These are phyloP conservation scores for Stagonosporopsis chrysanthemi DNA, from an alignment of 2,329 filamentous ascomycete genomes.

Conservation along the genomic window DNA sequence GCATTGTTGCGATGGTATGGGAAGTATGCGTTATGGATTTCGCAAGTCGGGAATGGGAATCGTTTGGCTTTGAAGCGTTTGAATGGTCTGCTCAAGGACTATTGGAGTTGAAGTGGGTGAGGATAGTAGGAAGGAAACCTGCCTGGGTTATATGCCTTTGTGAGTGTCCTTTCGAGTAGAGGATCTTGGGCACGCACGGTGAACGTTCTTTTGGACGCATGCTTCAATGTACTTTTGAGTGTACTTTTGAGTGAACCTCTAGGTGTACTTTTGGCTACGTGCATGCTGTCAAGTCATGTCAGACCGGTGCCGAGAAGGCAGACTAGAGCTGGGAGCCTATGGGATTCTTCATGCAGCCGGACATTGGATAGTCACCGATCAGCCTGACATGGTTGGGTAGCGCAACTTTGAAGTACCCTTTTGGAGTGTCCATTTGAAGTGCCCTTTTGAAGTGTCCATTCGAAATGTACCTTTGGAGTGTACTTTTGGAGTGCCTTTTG, in stretches of 20 bases:
- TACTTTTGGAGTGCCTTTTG: neutral
- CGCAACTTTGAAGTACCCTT: neutral
- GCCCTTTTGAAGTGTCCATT: neutral
- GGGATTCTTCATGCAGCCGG: neutral
- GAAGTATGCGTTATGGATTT: neutral
- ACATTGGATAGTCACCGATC: neutral
- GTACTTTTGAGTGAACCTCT: neutral
- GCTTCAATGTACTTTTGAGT: neutral
- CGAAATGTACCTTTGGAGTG: neutral
- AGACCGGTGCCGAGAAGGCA: neutral
- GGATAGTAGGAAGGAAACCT: neutral
- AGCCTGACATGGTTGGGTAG: too few relatives aligned
- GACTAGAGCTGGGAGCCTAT: neutral
- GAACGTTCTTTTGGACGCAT: neutral
- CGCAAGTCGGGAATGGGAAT: neutral
- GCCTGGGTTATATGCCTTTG: neutral
- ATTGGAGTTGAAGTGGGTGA: neutral
- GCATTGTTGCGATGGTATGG: neutral
- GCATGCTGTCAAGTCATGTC: neutral
- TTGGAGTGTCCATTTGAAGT: neutral
- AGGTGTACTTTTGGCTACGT: neutral
- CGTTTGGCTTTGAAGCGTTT: neutral
- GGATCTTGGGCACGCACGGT: neutral
- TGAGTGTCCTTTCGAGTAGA: neutral
- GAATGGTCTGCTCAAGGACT: neutral